Evolutionary conservation across 306 rosid genomes (phyloP), one percentile per base, ranked within the genome.

Genomic region (Parietaria judaica): DNA sequence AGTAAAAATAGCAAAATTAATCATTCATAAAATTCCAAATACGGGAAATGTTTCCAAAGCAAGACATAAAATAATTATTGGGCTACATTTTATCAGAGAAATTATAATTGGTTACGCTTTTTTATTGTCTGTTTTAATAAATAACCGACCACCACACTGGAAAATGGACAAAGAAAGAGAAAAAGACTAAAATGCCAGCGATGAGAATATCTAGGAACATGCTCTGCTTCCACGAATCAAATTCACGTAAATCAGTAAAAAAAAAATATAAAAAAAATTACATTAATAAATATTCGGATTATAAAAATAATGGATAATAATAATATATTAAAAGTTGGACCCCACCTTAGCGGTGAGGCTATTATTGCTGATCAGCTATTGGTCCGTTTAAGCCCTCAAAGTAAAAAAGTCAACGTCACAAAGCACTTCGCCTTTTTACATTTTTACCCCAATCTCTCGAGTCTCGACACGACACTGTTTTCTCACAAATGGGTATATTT

Each of bases 191-290:
- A 47, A 61, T 6, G 66, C 31, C 55, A 47, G 55, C 66, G 1
- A 47, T 61, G 66, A 54, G 23, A 46, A 47, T 61, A 61, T 61
- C 66, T 46, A 61, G 64, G 51, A 60, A 60, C 64, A 45, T 44
- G 52, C 64, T 43, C 64, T 60, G 52, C 39, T 60, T 59, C 51
- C 44, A 49, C 9, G 14, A 10, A 11, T 60, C 64, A 15, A 4
- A 38, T 59, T 59, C 65, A 61, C 37, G 47, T 56, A 8, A 6
- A 4, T 36, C 7, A 15, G 17, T 6, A 53, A 4, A 53, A 49
- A 49, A 49, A 49, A 7, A 6, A 49, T 49, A 49, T 49, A 53
- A 14, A 2, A 53, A 0, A 6, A 53, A 1, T 23, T 9, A 56
- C 11, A 6, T 31, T 8, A 7, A 36, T 17, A 56, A 49, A 7